Evolutionary conservation across 106 monocot genomes (phyloP).

Genomic region (Hemerocallis citrina): DNA sequence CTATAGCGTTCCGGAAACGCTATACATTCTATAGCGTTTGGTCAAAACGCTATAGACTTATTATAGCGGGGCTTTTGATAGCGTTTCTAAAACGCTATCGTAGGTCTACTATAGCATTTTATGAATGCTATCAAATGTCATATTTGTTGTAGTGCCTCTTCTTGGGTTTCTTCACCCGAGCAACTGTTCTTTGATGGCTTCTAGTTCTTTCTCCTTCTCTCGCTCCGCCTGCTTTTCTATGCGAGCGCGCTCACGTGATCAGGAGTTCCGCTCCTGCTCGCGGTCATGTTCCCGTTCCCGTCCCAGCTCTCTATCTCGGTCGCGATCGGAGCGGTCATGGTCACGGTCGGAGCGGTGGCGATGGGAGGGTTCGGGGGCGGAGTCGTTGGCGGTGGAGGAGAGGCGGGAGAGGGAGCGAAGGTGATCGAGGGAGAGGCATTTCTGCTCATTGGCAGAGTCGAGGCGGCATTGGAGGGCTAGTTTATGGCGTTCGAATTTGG

Average conservation of each 20-base stretch:
- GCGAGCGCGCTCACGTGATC: conserved; percentile 28
- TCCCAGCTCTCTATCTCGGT: conserved; percentile 26
- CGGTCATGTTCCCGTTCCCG: conserved; percentile 14
- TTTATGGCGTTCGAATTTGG: conserved; percentile 69
- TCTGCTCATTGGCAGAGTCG: conserved; percentile 45
- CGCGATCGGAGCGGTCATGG: background rate
- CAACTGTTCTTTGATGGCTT: conserved; percentile 80
- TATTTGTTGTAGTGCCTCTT: no score
- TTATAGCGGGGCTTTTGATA: no score
- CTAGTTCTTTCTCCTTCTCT: conserved; percentile 82
- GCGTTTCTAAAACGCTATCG: no score
- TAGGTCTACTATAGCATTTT: no score
- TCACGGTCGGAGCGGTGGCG: conserved; percentile 15
- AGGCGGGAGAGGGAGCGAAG: conserved; percentile 32
- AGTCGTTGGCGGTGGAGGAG: conserved; percentile 2
- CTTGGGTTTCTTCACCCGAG: conserved; percentile 89
- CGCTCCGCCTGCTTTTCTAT: conserved; percentile 68
- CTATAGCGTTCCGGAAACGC: no score
- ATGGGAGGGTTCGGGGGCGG: conserved; percentile 6
- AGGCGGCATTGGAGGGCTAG: conserved; percentile 76
- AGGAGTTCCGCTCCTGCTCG: conserved; percentile 16
- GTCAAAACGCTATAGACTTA: no score
- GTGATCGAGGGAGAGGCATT: no score
- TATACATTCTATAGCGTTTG: no score
- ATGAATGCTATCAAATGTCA: no score